Evolutionary conservation across 2,329 filamentous ascomycete species (phyloP).

Genomic region (Scedosporium aurantiacum): DNA sequence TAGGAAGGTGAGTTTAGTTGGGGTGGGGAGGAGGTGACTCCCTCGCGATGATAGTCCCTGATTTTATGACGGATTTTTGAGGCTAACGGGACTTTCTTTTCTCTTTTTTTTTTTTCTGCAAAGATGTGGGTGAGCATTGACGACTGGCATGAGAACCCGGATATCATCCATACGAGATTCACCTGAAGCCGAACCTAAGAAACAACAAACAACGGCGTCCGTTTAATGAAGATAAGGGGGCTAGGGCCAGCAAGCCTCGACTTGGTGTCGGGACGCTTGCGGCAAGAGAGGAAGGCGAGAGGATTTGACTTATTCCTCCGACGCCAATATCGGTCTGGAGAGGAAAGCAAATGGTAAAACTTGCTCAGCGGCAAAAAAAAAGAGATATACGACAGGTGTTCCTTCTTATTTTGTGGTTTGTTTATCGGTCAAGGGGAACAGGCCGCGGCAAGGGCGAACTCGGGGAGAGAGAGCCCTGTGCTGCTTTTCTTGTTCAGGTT

Average conservation of each 20-base stretch:
- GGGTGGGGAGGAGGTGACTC: not conserved
- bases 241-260: not conserved
- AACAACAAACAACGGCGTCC: not conserved
- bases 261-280: not conserved
- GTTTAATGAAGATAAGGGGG: not conserved
- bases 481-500: not conserved
- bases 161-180: conserved; percentile 98
- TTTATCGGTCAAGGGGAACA: not conserved
- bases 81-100: not conserved
- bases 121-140: conserved; percentile 99
- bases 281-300: too few species aligned
- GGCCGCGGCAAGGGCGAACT: not conserved
- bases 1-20: conserved; percentile 61
- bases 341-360: too few species aligned
- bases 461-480: not conserved
- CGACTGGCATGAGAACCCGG: conserved; percentile 99
- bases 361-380: too few species aligned
- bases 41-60: not conserved
- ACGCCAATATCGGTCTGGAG: too few species aligned
- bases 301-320: too few species aligned
- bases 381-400: too few species aligned
- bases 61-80: not conserved
- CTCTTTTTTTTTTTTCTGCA: not conserved
- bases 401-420: conserved; percentile 6
- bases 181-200: conserved; percentile 40